Evolutionary conservation across 495 filamentous ascomycete genomes (phyloP), one percentile per base, ranked within the genome.

Genomic region (Sporormia fimetaria): DNA sequence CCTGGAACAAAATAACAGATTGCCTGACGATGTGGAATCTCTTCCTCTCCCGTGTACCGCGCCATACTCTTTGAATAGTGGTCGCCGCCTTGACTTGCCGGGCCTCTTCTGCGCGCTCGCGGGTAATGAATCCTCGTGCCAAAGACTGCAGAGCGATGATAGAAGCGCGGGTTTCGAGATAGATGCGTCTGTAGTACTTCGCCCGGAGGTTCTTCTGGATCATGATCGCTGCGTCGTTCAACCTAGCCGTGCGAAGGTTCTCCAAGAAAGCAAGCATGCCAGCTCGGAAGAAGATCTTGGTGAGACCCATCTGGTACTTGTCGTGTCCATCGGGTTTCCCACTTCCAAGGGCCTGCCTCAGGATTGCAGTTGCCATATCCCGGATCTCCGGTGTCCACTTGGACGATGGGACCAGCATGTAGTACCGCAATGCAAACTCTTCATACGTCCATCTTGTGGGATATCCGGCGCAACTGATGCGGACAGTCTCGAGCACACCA

Each of bases 391-490:
- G 80, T 15, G 85, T 94, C 87, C 90, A 94, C 42, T 81, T 73
- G 21, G 74, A 68, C 5, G 92, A 96, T 26, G 83, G 87, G 33
- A 94, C 83, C 47, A 99, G 68, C 84, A 99, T 94, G 64, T 99
- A 99, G 65, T 99, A 99, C 45, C 90, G 78, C 39, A 94, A 66
- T 6, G 90, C 90, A 62, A 99, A 99, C 59, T 96, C 90, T 58
- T 99, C 92, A 58, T 95, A 99, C 3, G 90, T 99, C 90, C 90
- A 99, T 56, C 90, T 70, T 25, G 92, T 96, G 9, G 90, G 90
- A 57, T 99, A 99, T 40, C 90, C 90, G 51, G 90, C 90, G 55
- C 87, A 94, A 66, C 85, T 93, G 57, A 99, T 99, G 59, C 92
- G 76, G 33, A 99, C 88, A 10, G 90, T 99, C 63, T 99, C 90